phyloP scores from a whole-genome alignment of 2,329 filamentous ascomycete genomes.

The Alternaria consortialis region DNA sequence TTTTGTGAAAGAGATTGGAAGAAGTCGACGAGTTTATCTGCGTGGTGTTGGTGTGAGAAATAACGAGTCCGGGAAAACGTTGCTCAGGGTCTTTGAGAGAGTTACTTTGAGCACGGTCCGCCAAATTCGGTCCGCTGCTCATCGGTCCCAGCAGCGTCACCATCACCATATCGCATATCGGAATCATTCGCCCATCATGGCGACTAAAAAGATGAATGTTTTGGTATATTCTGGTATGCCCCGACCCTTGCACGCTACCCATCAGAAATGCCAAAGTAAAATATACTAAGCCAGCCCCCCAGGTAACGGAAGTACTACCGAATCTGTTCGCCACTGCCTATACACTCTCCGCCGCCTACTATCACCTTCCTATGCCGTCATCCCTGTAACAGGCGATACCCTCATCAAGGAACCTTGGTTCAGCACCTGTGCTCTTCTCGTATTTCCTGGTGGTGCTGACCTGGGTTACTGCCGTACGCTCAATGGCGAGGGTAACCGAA shows the following conservation, averaged over 20 bases:
- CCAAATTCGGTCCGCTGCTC: slow-evolving; percentile 36
- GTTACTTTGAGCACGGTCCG: slow-evolving; percentile 38
- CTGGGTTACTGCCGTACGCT: slow-evolving; percentile 87
- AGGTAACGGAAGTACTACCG: slow-evolving; percentile 86
- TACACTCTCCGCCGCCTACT: slow-evolving; percentile 86
- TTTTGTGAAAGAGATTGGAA: slow-evolving; percentile 32
- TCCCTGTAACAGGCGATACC: slow-evolving; percentile 78
- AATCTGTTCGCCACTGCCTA: slow-evolving; percentile 89
- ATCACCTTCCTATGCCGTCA: slow-evolving; percentile 91
- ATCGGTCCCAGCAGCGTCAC: slow-evolving; percentile 10
- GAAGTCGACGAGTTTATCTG: slow-evolving; percentile 7
- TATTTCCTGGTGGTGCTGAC: slow-evolving; percentile 94
- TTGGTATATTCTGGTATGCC: slow-evolving; percentile 85
- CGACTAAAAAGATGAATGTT: slow-evolving; percentile 80
- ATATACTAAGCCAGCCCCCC: not conserved
- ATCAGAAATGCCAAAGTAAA: too few species aligned
- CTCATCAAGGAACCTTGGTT: slow-evolving; percentile 93
- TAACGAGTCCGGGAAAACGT: not conserved
- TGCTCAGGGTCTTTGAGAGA: not conserved
- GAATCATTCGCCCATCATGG: slow-evolving; percentile 58
- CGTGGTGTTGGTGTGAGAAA: too few species aligned
- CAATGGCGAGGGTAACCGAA: slow-evolving; percentile 86
- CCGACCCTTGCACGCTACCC: not conserved
- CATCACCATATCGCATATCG: slow-evolving; percentile 21
- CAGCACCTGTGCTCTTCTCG: slow-evolving; percentile 83